Evolutionary conservation across 495 filamentous ascomycete genomes (phyloP).

Genomic region (Xylaria grammica): DNA sequence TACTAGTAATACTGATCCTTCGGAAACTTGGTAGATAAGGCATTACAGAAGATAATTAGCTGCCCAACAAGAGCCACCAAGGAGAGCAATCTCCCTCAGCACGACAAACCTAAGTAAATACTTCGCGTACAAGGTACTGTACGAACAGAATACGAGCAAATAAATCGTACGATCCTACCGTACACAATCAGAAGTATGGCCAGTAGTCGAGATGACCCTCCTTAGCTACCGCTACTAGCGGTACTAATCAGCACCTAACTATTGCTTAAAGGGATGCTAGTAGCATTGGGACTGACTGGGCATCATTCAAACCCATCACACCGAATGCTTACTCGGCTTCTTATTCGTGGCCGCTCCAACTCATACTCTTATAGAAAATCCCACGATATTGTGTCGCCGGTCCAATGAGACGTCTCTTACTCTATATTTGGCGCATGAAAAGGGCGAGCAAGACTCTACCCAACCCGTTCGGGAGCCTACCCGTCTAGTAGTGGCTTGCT

Average conservation of each 20-base stretch:
- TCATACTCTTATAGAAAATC: not conserved
- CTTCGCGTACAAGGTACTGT: too few relatives aligned
- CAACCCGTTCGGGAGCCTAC: not conserved
- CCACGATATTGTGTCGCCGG: not conserved
- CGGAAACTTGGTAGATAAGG: not conserved
- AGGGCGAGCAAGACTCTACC: not conserved
- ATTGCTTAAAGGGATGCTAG: not conserved
- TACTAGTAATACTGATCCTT: not conserved
- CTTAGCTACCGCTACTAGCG: not conserved
- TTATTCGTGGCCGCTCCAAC: not conserved
- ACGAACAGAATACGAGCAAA: too few relatives aligned
- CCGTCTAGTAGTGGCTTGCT: constrained; percentile 10
- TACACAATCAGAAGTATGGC: too few relatives aligned
- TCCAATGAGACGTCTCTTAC: not conserved
- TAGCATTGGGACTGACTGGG: constrained; percentile 2
- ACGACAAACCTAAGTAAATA: too few relatives aligned
- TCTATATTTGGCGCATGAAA: not conserved
- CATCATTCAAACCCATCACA: constrained; percentile 13
- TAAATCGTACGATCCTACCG: too few relatives aligned
- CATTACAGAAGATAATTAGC: not conserved
- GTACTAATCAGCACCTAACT: constrained; percentile 9
- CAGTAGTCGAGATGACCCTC: not conserved
- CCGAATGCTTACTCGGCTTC: constrained; percentile 5
- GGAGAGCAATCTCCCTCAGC: too few relatives aligned
- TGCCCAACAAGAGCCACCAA: too few relatives aligned